A percentile compares a stretch with the other conserved stretches of the same genome.
Conservation (phyloP, 1,139 yeast genomes). For the Sugiyamaella xylanicola region DNA sequence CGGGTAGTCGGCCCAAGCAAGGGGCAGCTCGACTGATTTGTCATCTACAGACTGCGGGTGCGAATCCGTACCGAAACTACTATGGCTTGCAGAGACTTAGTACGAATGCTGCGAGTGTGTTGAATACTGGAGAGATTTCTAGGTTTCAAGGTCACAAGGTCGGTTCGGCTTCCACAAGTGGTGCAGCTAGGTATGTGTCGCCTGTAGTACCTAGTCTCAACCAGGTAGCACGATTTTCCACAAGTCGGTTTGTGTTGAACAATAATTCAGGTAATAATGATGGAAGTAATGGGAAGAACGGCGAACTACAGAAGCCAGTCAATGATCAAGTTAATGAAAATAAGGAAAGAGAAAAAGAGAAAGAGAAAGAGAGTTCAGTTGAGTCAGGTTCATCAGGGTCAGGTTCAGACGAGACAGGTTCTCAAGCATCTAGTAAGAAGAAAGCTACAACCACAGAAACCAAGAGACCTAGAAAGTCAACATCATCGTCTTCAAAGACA, state of each 20-base stretch:
- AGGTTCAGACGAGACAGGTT: neutral
- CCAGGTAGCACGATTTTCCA: neutral
- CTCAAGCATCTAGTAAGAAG: neutral
- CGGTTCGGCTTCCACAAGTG: too few species aligned
- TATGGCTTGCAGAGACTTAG: neutral
- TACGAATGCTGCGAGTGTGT: neutral
- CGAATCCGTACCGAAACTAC: conserved; percentile 4
- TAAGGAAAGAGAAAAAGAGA: conserved; percentile 1
- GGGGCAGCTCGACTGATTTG: conserved; percentile 5
- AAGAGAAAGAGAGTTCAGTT: conserved; percentile 19
- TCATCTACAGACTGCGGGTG: conserved; percentile 3
- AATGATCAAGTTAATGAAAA: neutral
- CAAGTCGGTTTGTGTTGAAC: conserved; percentile 8
- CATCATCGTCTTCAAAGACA: neutral
- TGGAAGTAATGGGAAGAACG: conserved; percentile 4
- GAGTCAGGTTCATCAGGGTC: neutral
- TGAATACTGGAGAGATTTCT: too few species aligned
- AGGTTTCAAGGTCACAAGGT: too few species aligned
- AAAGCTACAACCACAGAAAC: neutral
- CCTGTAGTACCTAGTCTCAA: neutral
- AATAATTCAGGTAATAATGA: conserved; percentile 1
- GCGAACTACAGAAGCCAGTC: neutral
- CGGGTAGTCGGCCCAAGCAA: neutral
- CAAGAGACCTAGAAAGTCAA: neutral
- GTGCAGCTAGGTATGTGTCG: neutral